phyloP scores from a whole-genome alignment of 805 yeast genomes.

The Cyberlindnera subsufficiens region DNA sequence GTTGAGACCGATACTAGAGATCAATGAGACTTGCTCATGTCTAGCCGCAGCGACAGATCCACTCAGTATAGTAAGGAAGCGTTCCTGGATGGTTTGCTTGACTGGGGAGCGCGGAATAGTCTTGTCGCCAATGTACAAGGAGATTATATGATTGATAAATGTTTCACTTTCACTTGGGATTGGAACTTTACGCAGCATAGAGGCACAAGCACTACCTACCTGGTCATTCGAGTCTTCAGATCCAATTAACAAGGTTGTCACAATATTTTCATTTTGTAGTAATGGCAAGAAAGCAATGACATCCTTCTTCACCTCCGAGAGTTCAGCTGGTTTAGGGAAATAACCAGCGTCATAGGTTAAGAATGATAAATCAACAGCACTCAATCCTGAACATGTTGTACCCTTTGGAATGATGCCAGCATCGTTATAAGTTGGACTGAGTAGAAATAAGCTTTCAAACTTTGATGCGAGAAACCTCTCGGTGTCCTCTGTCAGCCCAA shows the following conservation, averaged over 20 bases:
- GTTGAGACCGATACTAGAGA: slow-evolving; percentile 55
- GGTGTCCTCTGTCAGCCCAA: slow-evolving; percentile 29
- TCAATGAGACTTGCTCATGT: slow-evolving; percentile 34
- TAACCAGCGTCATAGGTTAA: slow-evolving; percentile 69
- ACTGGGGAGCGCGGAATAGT: slow-evolving; percentile 44
- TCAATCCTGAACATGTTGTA: slow-evolving; percentile 58
- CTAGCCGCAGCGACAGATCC: slow-evolving; percentile 49
- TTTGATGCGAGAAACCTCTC: slow-evolving; percentile 45
- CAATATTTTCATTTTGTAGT: slow-evolving; percentile 29
- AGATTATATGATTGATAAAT: slow-evolving; percentile 39
- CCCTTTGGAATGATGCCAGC: slow-evolving; percentile 38
- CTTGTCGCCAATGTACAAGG: slow-evolving; percentile 46
- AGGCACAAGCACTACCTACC: slow-evolving; percentile 49
- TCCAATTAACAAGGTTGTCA: slow-evolving; percentile 55
- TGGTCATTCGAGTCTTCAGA: slow-evolving; percentile 52
- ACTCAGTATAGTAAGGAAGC: slow-evolving; percentile 41
- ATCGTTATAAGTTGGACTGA: slow-evolving; percentile 39
- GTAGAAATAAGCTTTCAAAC: slow-evolving; percentile 51
- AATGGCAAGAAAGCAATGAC: slow-evolving; percentile 34
- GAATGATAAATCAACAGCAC: slow-evolving; percentile 48
- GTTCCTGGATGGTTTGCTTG: slow-evolving; percentile 46
- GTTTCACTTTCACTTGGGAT: slow-evolving; percentile 46
- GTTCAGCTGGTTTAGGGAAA: slow-evolving; percentile 42
- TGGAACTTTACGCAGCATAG: slow-evolving; percentile 41
- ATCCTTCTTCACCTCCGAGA: slow-evolving; percentile 35